A percentile compares a stretch with the other conserved stretches of the same genome.
Conservation (phyloP, 2,329 filamentous ascomycete genomes). For the Trichoderma breve region DNA sequence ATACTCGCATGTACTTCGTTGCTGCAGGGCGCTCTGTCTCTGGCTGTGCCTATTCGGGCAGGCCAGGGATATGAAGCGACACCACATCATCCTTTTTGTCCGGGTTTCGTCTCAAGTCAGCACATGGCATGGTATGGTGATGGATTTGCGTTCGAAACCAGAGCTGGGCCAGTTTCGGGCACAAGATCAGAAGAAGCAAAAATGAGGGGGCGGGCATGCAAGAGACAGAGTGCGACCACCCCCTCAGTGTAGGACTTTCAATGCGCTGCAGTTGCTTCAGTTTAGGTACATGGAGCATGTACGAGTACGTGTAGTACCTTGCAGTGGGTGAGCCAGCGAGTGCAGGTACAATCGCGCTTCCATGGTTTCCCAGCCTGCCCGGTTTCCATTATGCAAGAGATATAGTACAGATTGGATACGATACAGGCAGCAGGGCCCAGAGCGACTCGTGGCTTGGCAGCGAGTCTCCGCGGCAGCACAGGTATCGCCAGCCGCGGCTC, state of each 20-base stretch:
- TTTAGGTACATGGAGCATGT: neutral
- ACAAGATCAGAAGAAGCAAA: slow-evolving; percentile 11
- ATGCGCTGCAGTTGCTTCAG: too few relatives aligned
- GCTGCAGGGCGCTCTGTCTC: neutral
- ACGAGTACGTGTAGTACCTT: neutral
- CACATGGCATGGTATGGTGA: neutral
- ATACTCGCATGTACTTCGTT: too few relatives aligned
- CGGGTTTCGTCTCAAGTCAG: slow-evolving; percentile 9
- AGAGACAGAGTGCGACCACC: neutral
- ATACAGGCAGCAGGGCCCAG: neutral
- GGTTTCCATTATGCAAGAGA: neutral
- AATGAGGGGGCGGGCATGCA: slow-evolving; percentile 12
- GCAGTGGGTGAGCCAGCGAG: neutral
- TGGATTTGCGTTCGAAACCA: neutral
- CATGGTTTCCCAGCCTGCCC: neutral
- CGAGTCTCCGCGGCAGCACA: neutral
- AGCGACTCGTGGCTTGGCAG: neutral
- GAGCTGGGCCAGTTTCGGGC: slow-evolving; percentile 1
- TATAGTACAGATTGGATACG: neutral
- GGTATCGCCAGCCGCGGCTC: neutral
- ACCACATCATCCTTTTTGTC: neutral
- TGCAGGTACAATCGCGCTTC: neutral
- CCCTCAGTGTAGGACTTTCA: neutral
- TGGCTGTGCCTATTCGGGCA: slow-evolving; percentile 9
- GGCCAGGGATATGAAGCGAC: neutral